These are phyloP conservation scores for Tagetes erecta DNA, from an alignment of 129 eudicot genomes.

Conservation along the genomic window DNA sequence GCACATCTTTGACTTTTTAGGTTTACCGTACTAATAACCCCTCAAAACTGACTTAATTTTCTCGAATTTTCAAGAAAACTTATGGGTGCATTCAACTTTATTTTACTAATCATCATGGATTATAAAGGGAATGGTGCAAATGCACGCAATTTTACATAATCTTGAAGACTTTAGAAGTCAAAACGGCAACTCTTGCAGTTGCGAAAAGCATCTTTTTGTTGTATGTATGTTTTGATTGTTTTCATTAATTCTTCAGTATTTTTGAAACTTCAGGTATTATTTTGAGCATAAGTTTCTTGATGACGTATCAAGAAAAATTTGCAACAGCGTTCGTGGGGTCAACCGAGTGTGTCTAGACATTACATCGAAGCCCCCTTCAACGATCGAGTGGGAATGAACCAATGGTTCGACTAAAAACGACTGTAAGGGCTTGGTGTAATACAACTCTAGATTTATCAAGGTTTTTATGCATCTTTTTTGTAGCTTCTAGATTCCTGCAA, in stretches of 20 bases:
- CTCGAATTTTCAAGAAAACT: background rate
- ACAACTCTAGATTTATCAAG: background rate
- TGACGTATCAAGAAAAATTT: conserved; percentile 70
- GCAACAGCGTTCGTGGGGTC: conserved; percentile 89
- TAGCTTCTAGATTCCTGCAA: conserved; percentile 6
- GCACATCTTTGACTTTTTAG: conserved; percentile 13
- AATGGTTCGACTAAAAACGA: background rate
- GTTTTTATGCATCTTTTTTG: conserved; percentile 15
- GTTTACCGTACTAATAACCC: background rate
- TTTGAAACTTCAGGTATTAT: conserved; percentile 59
- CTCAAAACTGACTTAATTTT: background rate
- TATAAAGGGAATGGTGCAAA: background rate
- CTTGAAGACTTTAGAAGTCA: conserved; percentile 12
- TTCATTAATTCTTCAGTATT: background rate
- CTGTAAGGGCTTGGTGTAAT: background rate
- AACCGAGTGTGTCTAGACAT: conserved; percentile 88
- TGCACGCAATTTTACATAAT: background rate
- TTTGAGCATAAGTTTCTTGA: conserved; percentile 83
- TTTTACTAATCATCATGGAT: background rate
- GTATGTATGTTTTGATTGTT: background rate
- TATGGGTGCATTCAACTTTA: background rate
- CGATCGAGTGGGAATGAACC: conserved; percentile 89
- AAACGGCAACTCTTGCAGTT: background rate
- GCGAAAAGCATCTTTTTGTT: background rate
- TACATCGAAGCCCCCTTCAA: conserved; percentile 97